Conservation (phyloP, 345 rosid species). For the Cochlearia excelsa region DNA sequence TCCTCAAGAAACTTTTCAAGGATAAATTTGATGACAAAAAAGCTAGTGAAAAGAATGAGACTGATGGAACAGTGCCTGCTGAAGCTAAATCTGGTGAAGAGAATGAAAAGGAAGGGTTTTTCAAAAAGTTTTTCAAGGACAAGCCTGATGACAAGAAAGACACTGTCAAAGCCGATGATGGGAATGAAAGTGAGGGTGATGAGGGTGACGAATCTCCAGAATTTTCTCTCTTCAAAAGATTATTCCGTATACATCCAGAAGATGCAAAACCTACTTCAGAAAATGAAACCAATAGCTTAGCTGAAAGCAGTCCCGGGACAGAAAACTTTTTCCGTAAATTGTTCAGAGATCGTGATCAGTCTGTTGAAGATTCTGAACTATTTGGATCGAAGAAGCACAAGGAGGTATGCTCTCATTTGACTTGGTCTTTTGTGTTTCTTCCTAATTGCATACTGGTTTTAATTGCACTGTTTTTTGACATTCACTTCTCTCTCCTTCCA, state of each 20-base stretch:
- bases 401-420: constrained; percentile 50
- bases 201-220: constrained; percentile 77
- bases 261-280: constrained; percentile 52
- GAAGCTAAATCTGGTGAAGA: constrained; percentile 79
- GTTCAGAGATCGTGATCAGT: constrained; percentile 91
- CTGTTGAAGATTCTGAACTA: constrained; percentile 89
- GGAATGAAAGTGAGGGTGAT: constrained; percentile 59
- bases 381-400: constrained; percentile 71
- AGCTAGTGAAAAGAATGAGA: constrained; percentile 51
- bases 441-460: constrained; percentile 6
- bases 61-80: constrained; percentile 42
- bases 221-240: constrained; percentile 67
- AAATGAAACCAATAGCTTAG: constrained; percentile 57
- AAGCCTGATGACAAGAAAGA: constrained; percentile 84
- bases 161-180: constrained; percentile 38
- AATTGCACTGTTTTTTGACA: constrained; percentile 24
- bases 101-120: constrained; percentile 91
- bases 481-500: constrained; percentile 8
- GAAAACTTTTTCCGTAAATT: constrained; percentile 95
- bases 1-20: constrained; percentile 76
- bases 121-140: constrained; percentile 75
- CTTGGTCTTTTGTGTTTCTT: constrained; percentile 16
- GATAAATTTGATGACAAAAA: constrained; percentile 80
- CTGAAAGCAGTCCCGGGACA: constrained; percentile 92
- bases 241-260: constrained; percentile 96